These are phyloP conservation scores for Bocquillonia castaneifolia DNA, from an alignment of 441 rosid species.

Conservation along the genomic window DNA sequence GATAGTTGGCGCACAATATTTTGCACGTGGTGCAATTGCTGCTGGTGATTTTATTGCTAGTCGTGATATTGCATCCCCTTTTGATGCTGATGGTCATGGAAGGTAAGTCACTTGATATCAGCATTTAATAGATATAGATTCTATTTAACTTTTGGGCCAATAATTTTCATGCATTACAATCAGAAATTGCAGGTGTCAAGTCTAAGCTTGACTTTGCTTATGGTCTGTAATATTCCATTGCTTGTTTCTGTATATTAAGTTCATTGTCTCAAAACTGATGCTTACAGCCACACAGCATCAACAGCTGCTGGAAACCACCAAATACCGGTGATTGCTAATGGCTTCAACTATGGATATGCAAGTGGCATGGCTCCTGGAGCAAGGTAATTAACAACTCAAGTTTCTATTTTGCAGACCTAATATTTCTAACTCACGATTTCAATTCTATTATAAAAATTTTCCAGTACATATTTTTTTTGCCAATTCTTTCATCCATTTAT, in stretches of 20 bases:
- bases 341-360: conserved; percentile 75
- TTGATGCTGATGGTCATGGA: conserved; percentile 59
- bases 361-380: conserved; percentile 97
- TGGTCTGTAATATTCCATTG: conserved; percentile 4
- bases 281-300: conserved; percentile 80
- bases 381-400: conserved; percentile 39
- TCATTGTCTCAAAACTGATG: conserved; percentile 6
- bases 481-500: background rate
- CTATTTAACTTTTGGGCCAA: background rate
- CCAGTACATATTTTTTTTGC: conserved; percentile 1
- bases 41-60: conserved; percentile 45
- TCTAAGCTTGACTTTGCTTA: background rate
- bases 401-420: conserved; percentile 3
- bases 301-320: conserved; percentile 89
- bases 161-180: background rate
- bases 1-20: conserved; percentile 48
- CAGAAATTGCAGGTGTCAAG: background rate
- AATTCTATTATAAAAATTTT: background rate
- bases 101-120: conserved; percentile 33
- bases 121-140: too few species aligned
- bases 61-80: conserved; percentile 45
- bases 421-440: conserved; percentile 19
- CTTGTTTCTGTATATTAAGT: background rate
- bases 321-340: conserved; percentile 61
- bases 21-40: conserved; percentile 47